A percentile compares a stretch with the other conserved stretches of the same genome.
Evolutionary conservation across 257 asterid species (phyloP).

Genomic region (Gardenia jasminoides): DNA sequence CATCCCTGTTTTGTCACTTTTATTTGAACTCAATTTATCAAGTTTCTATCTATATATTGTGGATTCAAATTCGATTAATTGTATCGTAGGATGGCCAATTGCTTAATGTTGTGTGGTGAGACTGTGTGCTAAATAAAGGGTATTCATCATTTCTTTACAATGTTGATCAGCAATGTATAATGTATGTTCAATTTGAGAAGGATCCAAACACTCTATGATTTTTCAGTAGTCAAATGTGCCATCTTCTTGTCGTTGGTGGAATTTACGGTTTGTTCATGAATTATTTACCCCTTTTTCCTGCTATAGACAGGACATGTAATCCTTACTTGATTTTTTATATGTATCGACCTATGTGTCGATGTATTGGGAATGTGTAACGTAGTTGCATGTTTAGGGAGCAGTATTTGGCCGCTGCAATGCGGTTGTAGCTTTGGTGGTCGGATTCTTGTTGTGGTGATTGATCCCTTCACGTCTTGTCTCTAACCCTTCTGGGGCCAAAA

Average conservation of each 20-base stretch:
- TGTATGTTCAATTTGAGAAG: conserved; percentile 4
- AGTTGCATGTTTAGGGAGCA: neutral
- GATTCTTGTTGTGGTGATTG: neutral
- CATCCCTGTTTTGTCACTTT: conserved; percentile 24
- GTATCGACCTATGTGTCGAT: no score
- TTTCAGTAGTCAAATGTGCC: conserved; percentile 3
- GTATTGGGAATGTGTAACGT: neutral
- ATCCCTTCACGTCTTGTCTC: neutral
- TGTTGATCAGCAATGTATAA: conserved; percentile 9
- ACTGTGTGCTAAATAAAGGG: conserved; percentile 6
- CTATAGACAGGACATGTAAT: neutral
- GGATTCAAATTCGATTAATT: conserved; percentile 24
- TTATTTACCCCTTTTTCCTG: neutral
- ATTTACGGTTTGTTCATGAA: neutral
- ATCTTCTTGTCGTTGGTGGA: neutral
- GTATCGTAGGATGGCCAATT: conserved; percentile 11
- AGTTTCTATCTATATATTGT: conserved; percentile 23
- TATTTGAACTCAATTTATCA: conserved; percentile 16
- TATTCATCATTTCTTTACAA: conserved; percentile 14
- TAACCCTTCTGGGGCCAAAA: neutral
- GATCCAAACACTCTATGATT: neutral
- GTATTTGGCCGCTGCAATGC: neutral
- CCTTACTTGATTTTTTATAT: no score
- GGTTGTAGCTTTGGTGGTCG: neutral
- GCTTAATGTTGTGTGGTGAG: conserved; percentile 13